phyloP scores from a whole-genome alignment of 768 basidiomycete genomes.

The Boletus rex-veris region DNA sequence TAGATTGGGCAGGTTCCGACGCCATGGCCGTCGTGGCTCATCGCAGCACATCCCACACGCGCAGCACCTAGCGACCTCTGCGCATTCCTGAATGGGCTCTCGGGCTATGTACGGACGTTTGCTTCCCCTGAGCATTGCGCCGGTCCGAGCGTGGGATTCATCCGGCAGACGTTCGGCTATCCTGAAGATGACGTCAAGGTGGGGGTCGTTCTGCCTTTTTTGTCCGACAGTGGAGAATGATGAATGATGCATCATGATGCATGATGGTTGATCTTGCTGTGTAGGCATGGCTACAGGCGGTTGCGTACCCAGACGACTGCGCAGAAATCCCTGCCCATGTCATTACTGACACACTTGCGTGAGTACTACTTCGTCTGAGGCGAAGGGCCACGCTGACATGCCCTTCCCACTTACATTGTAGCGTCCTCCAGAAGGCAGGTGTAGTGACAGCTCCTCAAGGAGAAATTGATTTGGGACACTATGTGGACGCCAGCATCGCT shows the following conservation, averaged over 20 bases:
- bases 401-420: constrained; percentile 26
- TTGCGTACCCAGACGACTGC: constrained; percentile 70
- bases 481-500: constrained; percentile 55
- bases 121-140: constrained; percentile 54
- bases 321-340: constrained; percentile 59
- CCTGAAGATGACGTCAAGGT: constrained; percentile 78
- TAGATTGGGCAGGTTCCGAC: constrained; percentile 85
- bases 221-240: too few species aligned
- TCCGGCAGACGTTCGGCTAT: constrained; percentile 78
- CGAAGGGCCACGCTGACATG: neutral
- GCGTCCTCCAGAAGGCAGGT: constrained; percentile 73
- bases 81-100: constrained; percentile 61
- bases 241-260: too few species aligned
- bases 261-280: neutral
- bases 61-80: constrained; percentile 48
- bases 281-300: constrained; percentile 81
- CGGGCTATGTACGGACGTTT: constrained; percentile 65
- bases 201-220: neutral
- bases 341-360: constrained; percentile 65
- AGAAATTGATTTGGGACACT: constrained; percentile 53
- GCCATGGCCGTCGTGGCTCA: constrained; percentile 97
- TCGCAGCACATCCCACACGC: constrained; percentile 78
- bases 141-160: constrained; percentile 65
- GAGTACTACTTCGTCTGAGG: neutral
- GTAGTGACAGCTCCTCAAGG: constrained; percentile 54